Percentiles rank a stretch among this genome's conserved stretches.
These are phyloP conservation scores for Arthroderma uncinatum DNA, from an alignment of 2,329 filamentous ascomycete species.

Conservation along the genomic window DNA sequence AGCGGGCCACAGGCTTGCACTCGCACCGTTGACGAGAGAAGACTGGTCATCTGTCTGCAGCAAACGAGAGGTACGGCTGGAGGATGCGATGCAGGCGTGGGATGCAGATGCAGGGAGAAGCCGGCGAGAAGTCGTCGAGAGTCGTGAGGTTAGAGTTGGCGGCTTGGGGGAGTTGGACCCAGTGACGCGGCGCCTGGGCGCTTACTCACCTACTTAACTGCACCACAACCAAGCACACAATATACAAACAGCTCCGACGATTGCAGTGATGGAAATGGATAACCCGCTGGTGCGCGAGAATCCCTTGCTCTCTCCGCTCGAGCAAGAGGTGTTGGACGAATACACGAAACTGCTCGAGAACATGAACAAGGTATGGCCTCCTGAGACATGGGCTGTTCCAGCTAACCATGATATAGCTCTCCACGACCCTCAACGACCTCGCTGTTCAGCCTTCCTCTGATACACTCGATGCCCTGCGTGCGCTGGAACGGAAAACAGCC, in stretches of 20 bases:
- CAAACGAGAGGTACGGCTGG: background rate
- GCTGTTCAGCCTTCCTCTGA: slow-evolving; percentile 60
- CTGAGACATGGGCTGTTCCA: background rate
- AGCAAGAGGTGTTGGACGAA: slow-evolving; percentile 91
- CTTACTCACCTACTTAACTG: no score
- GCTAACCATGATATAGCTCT: slow-evolving; percentile 19
- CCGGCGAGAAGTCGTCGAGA: background rate
- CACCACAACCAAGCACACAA: no score
- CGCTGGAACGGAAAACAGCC: slow-evolving; percentile 87
- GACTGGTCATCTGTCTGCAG: background rate
- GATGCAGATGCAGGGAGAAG: background rate
- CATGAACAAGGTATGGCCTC: slow-evolving; percentile 63
- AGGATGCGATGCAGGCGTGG: background rate
- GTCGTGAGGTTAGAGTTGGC: background rate
- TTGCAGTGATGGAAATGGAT: background rate
- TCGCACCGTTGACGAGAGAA: background rate
- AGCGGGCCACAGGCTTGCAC: slow-evolving; percentile 1
- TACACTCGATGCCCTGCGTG: slow-evolving; percentile 64
- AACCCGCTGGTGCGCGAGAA: slow-evolving; percentile 29
- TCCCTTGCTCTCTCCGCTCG: slow-evolving; percentile 55
- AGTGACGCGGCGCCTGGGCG: no score
- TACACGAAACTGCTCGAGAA: slow-evolving; percentile 81
- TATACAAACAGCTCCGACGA: background rate
- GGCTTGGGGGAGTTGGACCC: background rate
- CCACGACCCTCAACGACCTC: slow-evolving; percentile 42